Evolutionary conservation across 345 rosid genomes (phyloP), one percentile per base, ranked within the genome.

Genomic region (Toxicodendron radicans): DNA sequence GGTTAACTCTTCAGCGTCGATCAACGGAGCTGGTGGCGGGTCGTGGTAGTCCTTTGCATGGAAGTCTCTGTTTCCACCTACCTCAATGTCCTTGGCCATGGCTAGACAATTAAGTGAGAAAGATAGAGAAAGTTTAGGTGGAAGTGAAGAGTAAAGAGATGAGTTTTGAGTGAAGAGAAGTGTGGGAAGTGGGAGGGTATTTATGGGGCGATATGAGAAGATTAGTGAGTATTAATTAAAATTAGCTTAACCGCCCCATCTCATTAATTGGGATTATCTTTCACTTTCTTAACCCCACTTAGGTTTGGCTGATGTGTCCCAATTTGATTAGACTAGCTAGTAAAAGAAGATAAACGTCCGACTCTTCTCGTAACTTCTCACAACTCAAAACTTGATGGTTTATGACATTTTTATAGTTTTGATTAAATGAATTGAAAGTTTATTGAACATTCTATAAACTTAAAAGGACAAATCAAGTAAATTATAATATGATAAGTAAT

Each of bases 51-150:
- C 90, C 78, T 77, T 85, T 24, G 86, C 54, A 23, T 68, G 83
- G 74, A 81, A 86, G 35, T 84, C 87, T n/a, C 83, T 65, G 13
- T 45, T 71, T 24, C 76, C 74, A 32, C 82, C 71, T 74, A 77
- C 86, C 72, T 86, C 90, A 9, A 75, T 72, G 67, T 83, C 91
- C 65, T 89, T 87, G 9, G 82, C 88, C 93, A 89, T 89, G 2
- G 52, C 51, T 66, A 58, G 23, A 23, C 8, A 11, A 10, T 8
- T 57, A 8, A 57, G 7, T 1, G 9, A 18, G 21, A 54, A 17
- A 54, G 58, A 54, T 3, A 1, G 57, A 46, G 35, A 57, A 32
- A 23, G 20, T 64, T 18, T 43, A 7, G 46, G 16, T 2, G 24
- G 43, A 14, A n/a, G 45, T n/a, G n/a, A 14, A 32, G 13, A n/a